phyloP scores from a whole-genome alignment of 441 rosid species.

The Isatis lusitanica region DNA sequence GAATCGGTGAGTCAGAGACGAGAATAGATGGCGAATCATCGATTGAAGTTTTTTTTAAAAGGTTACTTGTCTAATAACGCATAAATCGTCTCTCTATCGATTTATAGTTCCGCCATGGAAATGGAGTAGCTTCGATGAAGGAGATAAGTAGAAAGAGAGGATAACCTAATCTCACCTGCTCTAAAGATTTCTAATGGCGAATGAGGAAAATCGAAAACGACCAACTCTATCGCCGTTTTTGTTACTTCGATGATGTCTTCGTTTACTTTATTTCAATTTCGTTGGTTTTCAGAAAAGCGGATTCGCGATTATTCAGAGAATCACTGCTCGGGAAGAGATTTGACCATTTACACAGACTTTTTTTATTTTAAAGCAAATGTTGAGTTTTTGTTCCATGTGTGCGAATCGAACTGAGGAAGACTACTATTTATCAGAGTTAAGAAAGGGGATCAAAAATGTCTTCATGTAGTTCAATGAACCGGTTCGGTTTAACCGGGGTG shows the following conservation, averaged over 20 bases:
- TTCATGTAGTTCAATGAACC: too few relatives aligned
- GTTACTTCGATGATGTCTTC: not conserved
- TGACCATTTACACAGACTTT: too few relatives aligned
- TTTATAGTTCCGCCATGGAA: constrained; percentile 25
- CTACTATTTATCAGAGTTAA: too few relatives aligned
- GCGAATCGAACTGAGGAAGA: too few relatives aligned
- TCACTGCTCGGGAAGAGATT: too few relatives aligned
- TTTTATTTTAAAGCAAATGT: too few relatives aligned
- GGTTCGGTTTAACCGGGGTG: too few relatives aligned
- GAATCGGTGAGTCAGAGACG: constrained; percentile 47
- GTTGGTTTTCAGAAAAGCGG: too few relatives aligned
- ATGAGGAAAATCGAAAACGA: constrained; percentile 12
- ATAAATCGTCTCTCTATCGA: not conserved
- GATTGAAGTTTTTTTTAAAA: not conserved
- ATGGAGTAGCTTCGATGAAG: constrained; percentile 31
- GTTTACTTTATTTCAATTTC: too few relatives aligned
- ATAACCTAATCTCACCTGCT: constrained; percentile 41
- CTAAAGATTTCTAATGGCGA: constrained; percentile 5
- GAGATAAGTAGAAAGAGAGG: constrained; percentile 29
- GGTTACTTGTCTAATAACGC: not conserved
- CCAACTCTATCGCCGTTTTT: constrained; percentile 1
- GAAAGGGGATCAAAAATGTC: too few relatives aligned
- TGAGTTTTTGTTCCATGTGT: too few relatives aligned
- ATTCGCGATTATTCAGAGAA: too few relatives aligned
- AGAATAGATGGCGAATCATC: constrained; percentile 45